Evolutionary conservation across 495 filamentous ascomycete species (phyloP).

Genomic region (Tuber magnatum): DNA sequence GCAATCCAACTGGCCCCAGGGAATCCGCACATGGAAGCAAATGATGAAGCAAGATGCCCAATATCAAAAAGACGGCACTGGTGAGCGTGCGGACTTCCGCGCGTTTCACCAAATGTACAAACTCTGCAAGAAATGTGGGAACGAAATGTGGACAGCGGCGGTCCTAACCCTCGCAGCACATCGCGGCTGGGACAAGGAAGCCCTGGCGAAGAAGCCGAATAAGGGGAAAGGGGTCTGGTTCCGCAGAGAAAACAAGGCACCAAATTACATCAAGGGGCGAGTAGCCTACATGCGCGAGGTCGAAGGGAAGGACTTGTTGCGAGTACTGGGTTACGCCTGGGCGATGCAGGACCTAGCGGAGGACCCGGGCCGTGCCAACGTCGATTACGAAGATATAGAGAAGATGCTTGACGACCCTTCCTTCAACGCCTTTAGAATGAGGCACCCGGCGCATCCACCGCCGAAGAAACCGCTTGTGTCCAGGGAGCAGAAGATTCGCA

Average conservation of each 20-base stretch:
- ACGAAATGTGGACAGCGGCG: neutral
- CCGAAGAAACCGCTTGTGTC: neutral
- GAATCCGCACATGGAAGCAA: constrained; percentile 21
- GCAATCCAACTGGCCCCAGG: constrained; percentile 27
- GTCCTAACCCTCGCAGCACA: constrained; percentile 16
- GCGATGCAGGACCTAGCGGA: neutral
- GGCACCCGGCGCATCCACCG: neutral
- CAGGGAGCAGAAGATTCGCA: neutral
- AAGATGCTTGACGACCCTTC: neutral
- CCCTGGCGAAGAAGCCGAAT: constrained; percentile 2
- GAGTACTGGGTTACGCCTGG: constrained; percentile 13
- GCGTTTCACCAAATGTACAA: constrained; percentile 32
- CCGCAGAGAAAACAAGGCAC: constrained; percentile 23
- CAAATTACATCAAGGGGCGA: constrained; percentile 22
- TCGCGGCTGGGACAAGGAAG: constrained; percentile 20
- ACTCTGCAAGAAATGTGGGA: constrained; percentile 26
- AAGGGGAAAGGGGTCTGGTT: constrained; percentile 35
- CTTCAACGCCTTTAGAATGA: neutral
- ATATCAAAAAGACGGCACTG: neutral
- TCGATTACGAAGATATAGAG: neutral
- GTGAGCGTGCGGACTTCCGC: constrained; percentile 15
- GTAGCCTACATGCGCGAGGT: constrained; percentile 1
- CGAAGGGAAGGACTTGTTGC: constrained; percentile 9
- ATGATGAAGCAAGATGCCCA: constrained; percentile 11
- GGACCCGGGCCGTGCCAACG: neutral